A percentile compares a stretch with the other conserved stretches of the same genome.
These are phyloP conservation scores for Clausena lansium DNA, from an alignment of 345 rosid species.

Conservation along the genomic window DNA sequence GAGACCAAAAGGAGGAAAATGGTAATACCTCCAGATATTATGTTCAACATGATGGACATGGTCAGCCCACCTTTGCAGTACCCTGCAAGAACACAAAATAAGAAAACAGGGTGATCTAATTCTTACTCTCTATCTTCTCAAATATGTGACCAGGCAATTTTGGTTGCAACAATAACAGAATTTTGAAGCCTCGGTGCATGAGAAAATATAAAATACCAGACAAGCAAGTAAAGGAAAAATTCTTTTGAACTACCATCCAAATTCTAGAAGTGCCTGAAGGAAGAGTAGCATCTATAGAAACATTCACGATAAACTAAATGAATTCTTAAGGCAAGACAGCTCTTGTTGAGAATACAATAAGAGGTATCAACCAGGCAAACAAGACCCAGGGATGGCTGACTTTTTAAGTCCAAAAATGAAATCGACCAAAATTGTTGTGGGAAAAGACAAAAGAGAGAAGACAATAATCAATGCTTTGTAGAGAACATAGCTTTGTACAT, in stretches of 20 bases:
- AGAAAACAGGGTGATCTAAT: neutral
- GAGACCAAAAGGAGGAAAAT: neutral
- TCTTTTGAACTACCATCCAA: neutral
- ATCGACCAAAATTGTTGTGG: neutral
- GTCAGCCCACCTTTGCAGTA: slow-evolving; percentile 89
- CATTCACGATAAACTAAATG: neutral
- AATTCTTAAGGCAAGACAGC: neutral
- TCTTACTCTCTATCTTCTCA: neutral
- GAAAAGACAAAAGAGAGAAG: neutral
- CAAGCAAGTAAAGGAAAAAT: neutral
- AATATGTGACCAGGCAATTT: neutral
- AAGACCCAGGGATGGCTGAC: neutral
- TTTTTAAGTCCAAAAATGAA: neutral
- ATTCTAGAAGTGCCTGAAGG: neutral
- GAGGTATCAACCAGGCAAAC: neutral
- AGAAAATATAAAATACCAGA: neutral
- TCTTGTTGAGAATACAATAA: neutral
- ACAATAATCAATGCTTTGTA: neutral
- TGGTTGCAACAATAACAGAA: neutral
- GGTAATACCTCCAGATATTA: slow-evolving; percentile 83
- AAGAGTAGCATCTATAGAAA: neutral
- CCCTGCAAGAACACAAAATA: slow-evolving; percentile 41
- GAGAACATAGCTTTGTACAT: neutral
- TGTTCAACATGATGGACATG: slow-evolving; percentile 76
- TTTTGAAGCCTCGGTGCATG: neutral